Percentiles rank a stretch among this genome's conserved stretches.
Evolutionary conservation across 2,329 filamentous ascomycete species (phyloP).

Genomic region (Alternaria tenuissima): DNA sequence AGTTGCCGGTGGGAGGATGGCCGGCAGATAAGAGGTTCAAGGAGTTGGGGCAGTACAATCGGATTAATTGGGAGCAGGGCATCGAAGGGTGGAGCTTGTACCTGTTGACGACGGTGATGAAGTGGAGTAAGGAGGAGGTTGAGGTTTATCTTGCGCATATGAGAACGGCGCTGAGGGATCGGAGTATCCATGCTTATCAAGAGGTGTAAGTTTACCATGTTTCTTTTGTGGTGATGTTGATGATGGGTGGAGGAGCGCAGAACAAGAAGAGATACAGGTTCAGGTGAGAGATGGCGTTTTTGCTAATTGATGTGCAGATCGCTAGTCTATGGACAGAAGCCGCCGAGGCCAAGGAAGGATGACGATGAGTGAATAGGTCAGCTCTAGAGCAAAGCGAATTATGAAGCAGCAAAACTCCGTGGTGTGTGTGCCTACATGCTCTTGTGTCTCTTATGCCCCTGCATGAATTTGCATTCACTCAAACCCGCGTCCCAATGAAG

Average conservation of each 20-base stretch:
- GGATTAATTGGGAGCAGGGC: conserved; percentile 39
- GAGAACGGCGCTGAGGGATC: conserved; percentile 35
- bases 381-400: neutral
- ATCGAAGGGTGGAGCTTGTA: conserved; percentile 40
- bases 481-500: too few relatives aligned
- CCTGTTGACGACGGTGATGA: conserved; percentile 30
- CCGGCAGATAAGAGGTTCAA: conserved; percentile 56
- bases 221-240: neutral
- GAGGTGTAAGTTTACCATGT: conserved; percentile 26
- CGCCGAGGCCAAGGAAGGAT: conserved; percentile 8
- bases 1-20: conserved; percentile 45
- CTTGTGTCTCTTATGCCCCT: too few relatives aligned
- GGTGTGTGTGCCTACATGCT: too few relatives aligned
- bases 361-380: neutral
- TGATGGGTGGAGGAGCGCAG: too few relatives aligned
- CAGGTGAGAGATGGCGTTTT: too few relatives aligned
- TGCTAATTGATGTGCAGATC: conserved; percentile 18
- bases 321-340: conserved; percentile 31
- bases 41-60: conserved; percentile 55
- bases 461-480: too few relatives aligned
- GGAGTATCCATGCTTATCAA: conserved; percentile 40
- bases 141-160: conserved; percentile 50
- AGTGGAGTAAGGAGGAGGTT: conserved; percentile 56
- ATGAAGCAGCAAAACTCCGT: neutral
- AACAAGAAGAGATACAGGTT: neutral